Percentiles rank a stretch among this genome's conserved stretches.
phyloP scores from a whole-genome alignment of 257 asterid genomes.

The Fraxinus pennsylvanica region DNA sequence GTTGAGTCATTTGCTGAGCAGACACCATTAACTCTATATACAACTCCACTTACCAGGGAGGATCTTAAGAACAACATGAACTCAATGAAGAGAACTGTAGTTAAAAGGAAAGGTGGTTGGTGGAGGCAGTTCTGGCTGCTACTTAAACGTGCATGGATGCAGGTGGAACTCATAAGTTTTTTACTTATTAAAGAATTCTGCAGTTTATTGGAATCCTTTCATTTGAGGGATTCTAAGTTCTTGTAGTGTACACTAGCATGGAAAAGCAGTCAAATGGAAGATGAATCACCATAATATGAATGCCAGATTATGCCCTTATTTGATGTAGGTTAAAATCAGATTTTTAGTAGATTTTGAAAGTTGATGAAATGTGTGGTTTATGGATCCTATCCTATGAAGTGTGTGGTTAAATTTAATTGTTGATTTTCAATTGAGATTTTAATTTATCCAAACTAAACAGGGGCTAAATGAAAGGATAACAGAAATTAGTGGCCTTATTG shows the following conservation, averaged over 20 bases:
- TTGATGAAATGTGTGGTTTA: too few species aligned
- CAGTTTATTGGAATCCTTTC: conserved; percentile 7
- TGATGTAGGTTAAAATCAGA: too few species aligned
- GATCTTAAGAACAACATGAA: conserved; percentile 35
- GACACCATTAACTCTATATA: conserved; percentile 58
- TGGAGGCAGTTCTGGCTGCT: conserved; percentile 83
- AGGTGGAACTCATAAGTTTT: conserved; percentile 43
- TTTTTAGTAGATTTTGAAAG: too few species aligned
- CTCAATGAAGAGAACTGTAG: conserved; percentile 39
- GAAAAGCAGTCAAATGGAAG: conserved; percentile 7
- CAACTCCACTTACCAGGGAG: conserved; percentile 54
- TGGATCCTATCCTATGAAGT: too few species aligned
- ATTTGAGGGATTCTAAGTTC: conserved; percentile 5
- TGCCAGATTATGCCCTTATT: background rate
- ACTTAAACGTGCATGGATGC: conserved; percentile 98
- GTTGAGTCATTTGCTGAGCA: conserved; percentile 77
- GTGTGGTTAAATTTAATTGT: too few species aligned
- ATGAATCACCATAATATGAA: conserved; percentile 13
- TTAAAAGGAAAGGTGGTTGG: conserved; percentile 73
- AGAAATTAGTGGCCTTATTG: background rate
- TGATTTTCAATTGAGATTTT: too few species aligned
- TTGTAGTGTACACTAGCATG: background rate
- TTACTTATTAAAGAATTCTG: background rate
- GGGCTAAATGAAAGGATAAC: background rate
- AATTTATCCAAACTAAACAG: too few species aligned